These are phyloP conservation scores for Trichomonas tenax DNA, from an alignment of 208 protist genomes.

Conservation along the genomic window DNA sequence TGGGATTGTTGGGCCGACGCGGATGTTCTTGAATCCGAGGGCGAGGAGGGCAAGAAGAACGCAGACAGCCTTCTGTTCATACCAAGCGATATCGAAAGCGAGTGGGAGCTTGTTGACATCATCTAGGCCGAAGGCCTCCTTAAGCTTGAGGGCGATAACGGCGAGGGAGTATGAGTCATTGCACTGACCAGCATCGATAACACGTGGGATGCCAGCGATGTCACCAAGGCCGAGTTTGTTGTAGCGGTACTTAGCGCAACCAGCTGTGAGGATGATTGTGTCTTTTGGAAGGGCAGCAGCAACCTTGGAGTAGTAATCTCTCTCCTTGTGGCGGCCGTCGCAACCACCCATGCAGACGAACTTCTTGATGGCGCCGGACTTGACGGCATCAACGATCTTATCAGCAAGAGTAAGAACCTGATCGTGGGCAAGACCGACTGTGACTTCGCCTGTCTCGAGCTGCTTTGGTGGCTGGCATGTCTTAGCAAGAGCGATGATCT, in stretches of 20 bases:
- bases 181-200: conserved; percentile 67
- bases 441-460: neutral
- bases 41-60: conserved; percentile 53
- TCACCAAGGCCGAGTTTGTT: neutral
- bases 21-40: conserved; percentile 55
- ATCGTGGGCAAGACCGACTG: conserved; percentile 35
- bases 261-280: conserved; percentile 51
- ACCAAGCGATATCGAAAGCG: conserved; percentile 57
- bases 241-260: conserved; percentile 24
- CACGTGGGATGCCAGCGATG: conserved; percentile 43
- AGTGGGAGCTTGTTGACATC: conserved; percentile 45
- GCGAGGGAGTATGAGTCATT: conserved; percentile 62
- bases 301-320: conserved; percentile 54
- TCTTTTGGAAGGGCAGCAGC: conserved; percentile 40
- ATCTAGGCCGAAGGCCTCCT: conserved; percentile 22
- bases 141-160: conserved; percentile 47
- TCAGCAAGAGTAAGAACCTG: conserved; percentile 31
- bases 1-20: conserved; percentile 54
- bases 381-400: conserved; percentile 49
- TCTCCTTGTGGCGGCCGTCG: conserved; percentile 51
- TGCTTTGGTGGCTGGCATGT: neutral
- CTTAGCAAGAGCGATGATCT: neutral
- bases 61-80: conserved; percentile 65
- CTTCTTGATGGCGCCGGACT: conserved; percentile 50
- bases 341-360: conserved; percentile 64